Evolutionary conservation across 2,329 filamentous ascomycete genomes (phyloP).

Genomic region (Ophiostoma angusticollis): DNA sequence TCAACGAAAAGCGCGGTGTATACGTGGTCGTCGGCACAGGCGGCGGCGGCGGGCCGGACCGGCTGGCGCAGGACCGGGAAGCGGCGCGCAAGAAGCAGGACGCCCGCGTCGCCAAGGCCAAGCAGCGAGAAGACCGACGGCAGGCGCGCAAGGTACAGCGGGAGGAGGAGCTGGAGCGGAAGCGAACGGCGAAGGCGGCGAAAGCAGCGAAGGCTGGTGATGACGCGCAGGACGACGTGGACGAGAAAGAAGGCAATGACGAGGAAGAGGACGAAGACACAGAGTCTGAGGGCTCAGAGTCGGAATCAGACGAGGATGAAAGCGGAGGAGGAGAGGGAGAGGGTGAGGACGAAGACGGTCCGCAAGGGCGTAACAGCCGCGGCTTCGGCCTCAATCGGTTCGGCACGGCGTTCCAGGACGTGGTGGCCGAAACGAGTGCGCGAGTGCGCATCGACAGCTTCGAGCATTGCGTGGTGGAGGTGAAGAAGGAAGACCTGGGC

Average conservation of each 20-base stretch:
- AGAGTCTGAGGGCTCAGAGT: constrained; percentile 31
- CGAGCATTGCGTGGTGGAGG: constrained; percentile 93
- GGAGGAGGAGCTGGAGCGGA: constrained; percentile 49
- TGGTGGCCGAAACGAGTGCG: constrained; percentile 81
- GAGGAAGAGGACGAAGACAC: constrained; percentile 24
- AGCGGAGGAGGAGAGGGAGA: constrained; percentile 26
- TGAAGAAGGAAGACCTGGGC: constrained; percentile 87
- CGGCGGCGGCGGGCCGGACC: constrained; percentile 66
- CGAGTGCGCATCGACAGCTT: constrained; percentile 90
- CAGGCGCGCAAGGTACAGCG: constrained; percentile 43
- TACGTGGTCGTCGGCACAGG: constrained; percentile 92
- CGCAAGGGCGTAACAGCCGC: constrained; percentile 17
- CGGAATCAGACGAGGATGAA: constrained; percentile 22
- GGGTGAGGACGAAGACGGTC: constrained; percentile 35
- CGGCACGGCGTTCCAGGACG: constrained; percentile 89
- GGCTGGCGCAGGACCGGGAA: constrained; percentile 51
- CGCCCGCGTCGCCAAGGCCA: constrained; percentile 52
- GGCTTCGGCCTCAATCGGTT: constrained; percentile 78
- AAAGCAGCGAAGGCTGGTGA: constrained; percentile 12
- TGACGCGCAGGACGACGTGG: background rate
- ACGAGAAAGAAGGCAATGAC: constrained; percentile 1
- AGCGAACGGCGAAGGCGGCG: constrained; percentile 35
- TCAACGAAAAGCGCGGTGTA: constrained; percentile 76
- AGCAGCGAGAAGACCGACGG: constrained; percentile 44
- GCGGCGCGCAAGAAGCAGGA: constrained; percentile 49